Conservation (phyloP, 148 eudicot genomes). For the Simmondsia chinensis region DNA sequence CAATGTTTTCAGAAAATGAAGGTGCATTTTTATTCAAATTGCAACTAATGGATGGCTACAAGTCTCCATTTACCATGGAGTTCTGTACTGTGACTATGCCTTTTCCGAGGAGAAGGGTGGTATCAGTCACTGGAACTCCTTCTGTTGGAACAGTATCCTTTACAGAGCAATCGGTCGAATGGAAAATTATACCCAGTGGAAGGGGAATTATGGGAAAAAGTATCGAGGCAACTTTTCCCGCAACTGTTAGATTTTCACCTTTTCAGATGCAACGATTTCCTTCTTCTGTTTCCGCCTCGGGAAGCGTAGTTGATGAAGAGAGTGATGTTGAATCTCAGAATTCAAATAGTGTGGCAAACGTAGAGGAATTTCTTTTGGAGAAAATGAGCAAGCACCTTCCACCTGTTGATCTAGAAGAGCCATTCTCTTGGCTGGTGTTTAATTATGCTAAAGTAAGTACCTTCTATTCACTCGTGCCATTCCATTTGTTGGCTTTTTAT, state of each 20-base stretch:
- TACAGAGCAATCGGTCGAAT: slow-evolving; percentile 74
- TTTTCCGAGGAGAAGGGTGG: slow-evolving; percentile 82
- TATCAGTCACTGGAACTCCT: slow-evolving; percentile 77
- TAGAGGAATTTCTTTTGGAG: slow-evolving; percentile 68
- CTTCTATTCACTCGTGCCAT: not conserved
- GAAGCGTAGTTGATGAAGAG: slow-evolving; percentile 56
- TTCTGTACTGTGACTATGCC: slow-evolving; percentile 94
- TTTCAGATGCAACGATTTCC: slow-evolving; percentile 48
- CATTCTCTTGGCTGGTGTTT: slow-evolving; percentile 96
- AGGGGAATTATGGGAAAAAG: slow-evolving; percentile 83
- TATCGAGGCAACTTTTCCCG: slow-evolving; percentile 93
- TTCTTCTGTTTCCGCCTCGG: slow-evolving; percentile 31
- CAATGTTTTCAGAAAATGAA: slow-evolving; percentile 99
- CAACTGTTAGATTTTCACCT: slow-evolving; percentile 79
- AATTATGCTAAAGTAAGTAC: slow-evolving; percentile 80
- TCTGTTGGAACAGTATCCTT: slow-evolving; percentile 79
- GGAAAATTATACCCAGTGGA: slow-evolving; percentile 77
- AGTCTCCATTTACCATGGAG: slow-evolving; percentile 81
- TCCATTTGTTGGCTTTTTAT: slow-evolving; percentile 7
- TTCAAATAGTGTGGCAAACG: slow-evolving; percentile 48
- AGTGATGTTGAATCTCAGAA: slow-evolving; percentile 68
- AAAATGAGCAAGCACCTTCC: slow-evolving; percentile 87
- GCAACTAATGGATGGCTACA: slow-evolving; percentile 80
- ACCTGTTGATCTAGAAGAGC: slow-evolving; percentile 88
- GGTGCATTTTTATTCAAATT: slow-evolving; percentile 94